These are phyloP conservation scores for Sporothrix brunneoviolacea DNA, from an alignment of 2,329 filamentous ascomycete genomes.

Conservation along the genomic window DNA sequence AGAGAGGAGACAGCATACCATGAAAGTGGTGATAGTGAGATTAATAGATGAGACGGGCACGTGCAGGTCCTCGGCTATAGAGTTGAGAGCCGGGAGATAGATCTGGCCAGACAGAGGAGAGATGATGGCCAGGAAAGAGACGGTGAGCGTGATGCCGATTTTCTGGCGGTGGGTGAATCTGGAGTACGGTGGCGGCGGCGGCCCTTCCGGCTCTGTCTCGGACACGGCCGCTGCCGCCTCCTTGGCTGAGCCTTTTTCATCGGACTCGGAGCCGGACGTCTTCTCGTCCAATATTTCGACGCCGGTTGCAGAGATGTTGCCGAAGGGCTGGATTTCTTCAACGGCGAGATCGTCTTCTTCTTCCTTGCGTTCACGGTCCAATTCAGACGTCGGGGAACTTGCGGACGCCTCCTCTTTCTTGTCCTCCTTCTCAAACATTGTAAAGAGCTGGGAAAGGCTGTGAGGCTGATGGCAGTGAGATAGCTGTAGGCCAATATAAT, in stretches of 20 bases:
- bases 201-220: not conserved
- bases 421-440: not conserved
- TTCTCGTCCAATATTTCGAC: not conserved
- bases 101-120: slow-evolving; percentile 15
- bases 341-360: slow-evolving; percentile 8
- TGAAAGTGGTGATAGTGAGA: slow-evolving; percentile 35
- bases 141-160: slow-evolving; percentile 16
- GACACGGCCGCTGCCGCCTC: not conserved
- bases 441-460: not conserved
- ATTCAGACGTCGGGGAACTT: not conserved
- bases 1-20: slow-evolving; percentile 20
- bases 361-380: not conserved
- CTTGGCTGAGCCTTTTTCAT: not conserved
- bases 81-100: slow-evolving; percentile 14
- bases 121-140: slow-evolving; percentile 17
- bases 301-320: not conserved
- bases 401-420: not conserved
- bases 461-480: too few relatives aligned
- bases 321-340: slow-evolving; percentile 8
- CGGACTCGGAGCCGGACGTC: not conserved
- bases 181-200: slow-evolving; percentile 8
- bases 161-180: slow-evolving; percentile 15
- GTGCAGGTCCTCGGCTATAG: slow-evolving; percentile 23
- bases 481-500: too few relatives aligned
- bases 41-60: slow-evolving; percentile 30